phyloP scores from a whole-genome alignment of 2,329 filamentous ascomycete species.

The Penicillium italicum region DNA sequence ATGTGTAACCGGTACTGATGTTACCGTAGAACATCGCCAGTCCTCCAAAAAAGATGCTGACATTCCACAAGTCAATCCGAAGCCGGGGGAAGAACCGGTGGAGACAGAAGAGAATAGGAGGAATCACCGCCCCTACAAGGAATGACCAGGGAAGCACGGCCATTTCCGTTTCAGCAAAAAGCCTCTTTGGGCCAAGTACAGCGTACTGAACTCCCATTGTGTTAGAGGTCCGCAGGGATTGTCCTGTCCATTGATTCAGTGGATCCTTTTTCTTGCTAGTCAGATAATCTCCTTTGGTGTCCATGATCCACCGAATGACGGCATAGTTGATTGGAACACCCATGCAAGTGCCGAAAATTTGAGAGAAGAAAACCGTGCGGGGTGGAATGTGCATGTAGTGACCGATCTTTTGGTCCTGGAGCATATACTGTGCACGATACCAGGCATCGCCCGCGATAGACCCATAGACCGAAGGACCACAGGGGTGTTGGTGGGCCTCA shows the following conservation, averaged over 20 bases:
- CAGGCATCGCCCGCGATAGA: slow-evolving; percentile 60
- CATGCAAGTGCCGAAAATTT: slow-evolving; percentile 57
- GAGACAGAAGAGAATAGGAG: slow-evolving; percentile 46
- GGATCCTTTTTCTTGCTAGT: slow-evolving; percentile 52
- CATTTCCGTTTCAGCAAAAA: slow-evolving; percentile 31
- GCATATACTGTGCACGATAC: slow-evolving; percentile 57
- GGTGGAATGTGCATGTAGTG: slow-evolving; percentile 63
- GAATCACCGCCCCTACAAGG: slow-evolving; percentile 30
- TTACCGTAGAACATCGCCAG: slow-evolving; percentile 59
- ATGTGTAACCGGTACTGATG: slow-evolving; percentile 57
- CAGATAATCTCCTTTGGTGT: slow-evolving; percentile 55
- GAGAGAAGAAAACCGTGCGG: slow-evolving; percentile 58
- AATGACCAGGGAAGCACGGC: slow-evolving; percentile 32
- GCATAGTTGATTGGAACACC: slow-evolving; percentile 61
- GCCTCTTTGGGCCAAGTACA: slow-evolving; percentile 45
- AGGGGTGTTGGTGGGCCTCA: slow-evolving; percentile 52
- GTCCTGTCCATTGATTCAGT: slow-evolving; percentile 60
- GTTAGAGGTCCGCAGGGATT: slow-evolving; percentile 50
- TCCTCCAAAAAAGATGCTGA: slow-evolving; percentile 59
- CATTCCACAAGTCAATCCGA: slow-evolving; percentile 58
- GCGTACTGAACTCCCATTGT: slow-evolving; percentile 60
- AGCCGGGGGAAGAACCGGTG: slow-evolving; percentile 53
- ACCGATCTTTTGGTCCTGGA: slow-evolving; percentile 63
- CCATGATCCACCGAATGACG: slow-evolving; percentile 58
- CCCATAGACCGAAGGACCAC: slow-evolving; percentile 57